Evolutionary conservation across 257 asterid species (phyloP), one percentile per base, ranked within the genome.

Genomic region (Perilla frutescens): DNA sequence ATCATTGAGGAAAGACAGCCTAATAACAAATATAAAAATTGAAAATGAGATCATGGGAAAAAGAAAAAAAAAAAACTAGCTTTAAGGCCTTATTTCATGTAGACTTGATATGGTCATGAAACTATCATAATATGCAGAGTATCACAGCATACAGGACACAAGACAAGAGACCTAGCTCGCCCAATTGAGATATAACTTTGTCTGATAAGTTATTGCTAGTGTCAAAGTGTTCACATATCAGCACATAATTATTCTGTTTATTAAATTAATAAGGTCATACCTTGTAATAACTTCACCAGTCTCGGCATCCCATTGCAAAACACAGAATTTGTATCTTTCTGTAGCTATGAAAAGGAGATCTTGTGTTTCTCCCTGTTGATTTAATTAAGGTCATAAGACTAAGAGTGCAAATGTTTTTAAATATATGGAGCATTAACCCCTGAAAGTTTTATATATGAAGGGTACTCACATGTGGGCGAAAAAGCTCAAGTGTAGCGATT

Each of bases 401-500:
- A 62, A 34, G 4, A 34, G 37, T 34, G 37, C 3, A 2, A 34
- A 34, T 34, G 60, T 48, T 32, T 32, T 62, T n/a, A 60, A 13
- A 48, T 9, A 66, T 44, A 64, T 9, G 7, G 51, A 75, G 15
- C 47, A 68, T 53, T 29, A 58, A 63, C 66, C 68, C n/a, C 55
- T 58, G 14, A 65, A 77, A 48, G 53, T 45, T 62, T 66, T 79
- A 34, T 9, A 40, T 64, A 37, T 37, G 68, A 68, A 72, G 48
- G 70, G 53, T 49, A 81, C 97, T 92, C 82, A 95, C 99, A 60
- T 92, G 99, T 44, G 99, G 98, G 14, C 97, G 98, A 51, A 95
- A 92, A 65, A 95, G 99, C 90, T 92, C 96, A 31, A 95, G 97
- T 3, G 98, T 95, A 55, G 99, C 99, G 14, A 95, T 95, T 77